Base-by-base conservation (phyloP, 495 filamentous ascomycete species). In the Hyaloscypha variabilis region DNA sequence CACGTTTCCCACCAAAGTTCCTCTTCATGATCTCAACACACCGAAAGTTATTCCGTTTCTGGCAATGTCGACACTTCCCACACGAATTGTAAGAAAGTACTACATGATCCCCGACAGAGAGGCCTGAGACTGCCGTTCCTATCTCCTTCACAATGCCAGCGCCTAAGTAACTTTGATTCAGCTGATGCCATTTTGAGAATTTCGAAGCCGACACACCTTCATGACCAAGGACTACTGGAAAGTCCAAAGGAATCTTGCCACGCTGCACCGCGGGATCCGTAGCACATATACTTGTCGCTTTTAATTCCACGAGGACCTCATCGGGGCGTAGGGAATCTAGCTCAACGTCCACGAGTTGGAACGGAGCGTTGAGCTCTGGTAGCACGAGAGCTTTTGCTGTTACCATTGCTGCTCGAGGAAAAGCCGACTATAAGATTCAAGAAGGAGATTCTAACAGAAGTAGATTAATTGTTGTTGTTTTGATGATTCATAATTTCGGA, bases 1-100 rank as follows among this genome's bases (percentile, higher is more conserved):
- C 11, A 79, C 81, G 63, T 82, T 78, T 2, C 75, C 81, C 21
- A 78, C 81, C 66, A 81, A 79, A 63, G 78, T 76, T 21, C 55
- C 63, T 58, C 79, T 72, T 23, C 78, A 77, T 8, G 78, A 70
- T 0, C 68, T 66, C 77, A 73, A 79, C 51, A 66, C 78, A 82
- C 31, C 77, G 74, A 11, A 73, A 72, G 17, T 66, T 21, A 66
- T 79, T 73, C 14, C 71, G 69, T 50, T 63, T 58, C 19, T 64
- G 67, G 67, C 79, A 82, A 57, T 69, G 76, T 10, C 29, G 58
- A 62, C 80, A 82, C 3, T 70, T 67, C 1, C 73, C 78, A 62
- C 79, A 81, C 10, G 71, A 68, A 3, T 70, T 74, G 66, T 79
- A 76, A 58, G 74, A 77, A 13, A 81, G 78, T 19, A 83, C 46